phyloP scores from a whole-genome alignment of 345 rosid genomes.

The Psidium friedrichsthalianum region DNA sequence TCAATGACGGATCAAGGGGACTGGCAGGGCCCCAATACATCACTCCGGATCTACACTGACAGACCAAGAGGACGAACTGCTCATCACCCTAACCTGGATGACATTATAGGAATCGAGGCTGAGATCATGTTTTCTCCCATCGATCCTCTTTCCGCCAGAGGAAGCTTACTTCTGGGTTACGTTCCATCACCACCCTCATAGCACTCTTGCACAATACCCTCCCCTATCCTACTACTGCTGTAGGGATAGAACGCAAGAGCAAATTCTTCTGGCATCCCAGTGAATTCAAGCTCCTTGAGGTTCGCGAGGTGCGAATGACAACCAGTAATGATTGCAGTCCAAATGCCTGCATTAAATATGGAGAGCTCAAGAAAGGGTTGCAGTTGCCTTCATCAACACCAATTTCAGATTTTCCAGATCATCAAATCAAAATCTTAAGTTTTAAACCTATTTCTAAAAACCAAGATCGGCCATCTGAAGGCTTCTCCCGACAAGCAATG shows the following conservation, averaged over 20 bases:
- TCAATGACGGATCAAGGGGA: fast-evolving
- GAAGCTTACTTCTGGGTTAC: fast-evolving
- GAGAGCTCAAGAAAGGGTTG: too few species aligned
- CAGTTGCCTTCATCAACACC: too few species aligned
- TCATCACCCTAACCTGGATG: background rate
- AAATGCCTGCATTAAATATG: background rate
- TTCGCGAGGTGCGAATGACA: background rate
- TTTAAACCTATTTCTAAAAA: too few species aligned
- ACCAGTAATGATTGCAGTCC: background rate
- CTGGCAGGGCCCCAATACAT: background rate
- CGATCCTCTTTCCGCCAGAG: fast-evolving
- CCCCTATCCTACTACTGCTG: background rate
- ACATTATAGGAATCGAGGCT: background rate
- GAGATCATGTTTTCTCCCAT: background rate
- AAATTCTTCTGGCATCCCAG: too few species aligned
- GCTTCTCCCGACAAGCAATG: too few species aligned
- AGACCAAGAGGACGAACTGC: too few species aligned
- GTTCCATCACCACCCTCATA: background rate
- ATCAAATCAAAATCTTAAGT: too few species aligned
- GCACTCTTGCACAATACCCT: background rate
- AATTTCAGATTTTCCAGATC: too few species aligned
- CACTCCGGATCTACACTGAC: background rate
- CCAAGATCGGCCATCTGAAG: too few species aligned
- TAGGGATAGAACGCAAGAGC: too few species aligned
- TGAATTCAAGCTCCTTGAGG: too few species aligned